Evolutionary conservation across 1,284 basidiomycete species (phyloP).

Genomic region (Tylopilus orsonianus): DNA sequence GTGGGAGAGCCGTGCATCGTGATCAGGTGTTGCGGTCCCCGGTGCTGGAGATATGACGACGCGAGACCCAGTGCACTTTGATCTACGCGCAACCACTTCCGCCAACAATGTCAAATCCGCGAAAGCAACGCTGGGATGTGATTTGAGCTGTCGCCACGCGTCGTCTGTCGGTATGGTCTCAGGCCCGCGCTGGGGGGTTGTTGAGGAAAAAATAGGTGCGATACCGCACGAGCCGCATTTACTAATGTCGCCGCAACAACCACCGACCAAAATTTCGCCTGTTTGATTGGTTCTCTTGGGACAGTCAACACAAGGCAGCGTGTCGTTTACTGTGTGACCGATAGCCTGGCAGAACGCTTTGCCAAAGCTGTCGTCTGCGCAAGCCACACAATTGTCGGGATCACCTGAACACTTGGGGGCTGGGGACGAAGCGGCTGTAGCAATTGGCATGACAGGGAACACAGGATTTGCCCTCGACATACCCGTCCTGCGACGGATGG

Average conservation of each 20-base stretch:
- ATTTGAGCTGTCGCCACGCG: slow-evolving; percentile 85
- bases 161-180: slow-evolving; percentile 78
- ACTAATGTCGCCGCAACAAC: slow-evolving; percentile 35
- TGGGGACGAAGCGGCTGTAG: slow-evolving; percentile 18
- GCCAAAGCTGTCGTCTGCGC: slow-evolving; percentile 78
- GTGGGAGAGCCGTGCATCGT: slow-evolving; percentile 23
- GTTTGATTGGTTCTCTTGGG: slow-evolving; percentile 36
- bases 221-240: slow-evolving; percentile 35
- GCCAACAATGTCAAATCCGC: slow-evolving; percentile 80
- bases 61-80: slow-evolving; percentile 73
- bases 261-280: slow-evolving; percentile 27
- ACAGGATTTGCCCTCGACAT: slow-evolving; percentile 44
- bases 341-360: slow-evolving; percentile 85
- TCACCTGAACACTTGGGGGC: slow-evolving; percentile 51
- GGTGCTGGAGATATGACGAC: slow-evolving; percentile 64
- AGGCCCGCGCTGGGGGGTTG: slow-evolving; percentile 24
- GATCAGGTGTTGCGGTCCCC: slow-evolving; percentile 48
- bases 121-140: slow-evolving; percentile 84
- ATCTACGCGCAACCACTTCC: slow-evolving; percentile 83
- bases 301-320: slow-evolving; percentile 54
- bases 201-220: slow-evolving; percentile 32
- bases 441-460: slow-evolving; percentile 47
- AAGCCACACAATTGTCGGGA: slow-evolving; percentile 72
- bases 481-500: slow-evolving; percentile 57
- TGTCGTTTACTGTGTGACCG: slow-evolving; percentile 53